These are phyloP conservation scores for Darksidea phi DNA, from an alignment of 495 filamentous ascomycete species.

Conservation along the genomic window DNA sequence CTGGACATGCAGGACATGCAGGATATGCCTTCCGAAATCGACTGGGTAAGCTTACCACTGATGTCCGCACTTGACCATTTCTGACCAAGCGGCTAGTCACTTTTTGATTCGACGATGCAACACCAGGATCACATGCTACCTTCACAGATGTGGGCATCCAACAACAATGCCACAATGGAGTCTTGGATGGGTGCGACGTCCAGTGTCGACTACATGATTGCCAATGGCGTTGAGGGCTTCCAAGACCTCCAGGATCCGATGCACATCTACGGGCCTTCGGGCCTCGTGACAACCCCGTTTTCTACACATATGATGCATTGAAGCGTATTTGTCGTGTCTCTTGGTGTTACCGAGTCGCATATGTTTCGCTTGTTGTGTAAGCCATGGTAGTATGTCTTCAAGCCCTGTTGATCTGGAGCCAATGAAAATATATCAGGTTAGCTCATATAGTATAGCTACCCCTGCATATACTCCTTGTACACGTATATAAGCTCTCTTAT, in stretches of 20 bases:
- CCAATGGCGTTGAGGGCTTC: background rate
- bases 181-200: slow-evolving; percentile 8
- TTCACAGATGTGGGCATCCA: slow-evolving; percentile 4
- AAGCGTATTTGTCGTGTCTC: background rate
- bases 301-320: background rate
- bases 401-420: no score
- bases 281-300: background rate
- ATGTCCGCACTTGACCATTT: background rate
- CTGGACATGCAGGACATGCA: slow-evolving; percentile 31
- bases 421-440: no score
- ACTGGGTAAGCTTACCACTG: slow-evolving; percentile 27
- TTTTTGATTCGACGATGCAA: slow-evolving; percentile 27
- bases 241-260: slow-evolving; percentile 17
- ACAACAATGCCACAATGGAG: slow-evolving; percentile 8
- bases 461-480: no score
- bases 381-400: no score
- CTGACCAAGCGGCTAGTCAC: slow-evolving; percentile 11
- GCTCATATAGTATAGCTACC: no score
- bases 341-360: no score
- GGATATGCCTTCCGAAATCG: slow-evolving; percentile 33
- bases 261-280: background rate
- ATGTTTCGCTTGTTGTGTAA: no score
- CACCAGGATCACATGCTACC: slow-evolving; percentile 20
- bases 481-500: no score
- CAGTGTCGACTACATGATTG: slow-evolving; percentile 2